A percentile compares a stretch with the other conserved stretches of the same genome.
phyloP scores from a whole-genome alignment of 345 rosid genomes.

The Brassica napus region Da-Ae NC_063452.1:56121001-56121500 shows the following conservation, averaged over 20 bases:
- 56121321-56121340: constrained; percentile 70
- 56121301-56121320: constrained; percentile 72
- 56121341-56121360: constrained; percentile 56
- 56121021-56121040: no score
- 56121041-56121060: background rate
- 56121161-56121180: constrained; percentile 25
- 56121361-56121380: constrained; percentile 90
- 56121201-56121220: background rate
- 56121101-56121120: constrained; percentile 3
- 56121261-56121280: constrained; percentile 60
- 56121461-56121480: constrained; percentile 10
- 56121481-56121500: constrained; percentile 69
- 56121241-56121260: constrained; percentile 44
- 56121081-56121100: background rate
- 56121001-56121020: no score
- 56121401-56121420: background rate
- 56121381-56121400: constrained; percentile 68
- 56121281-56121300: constrained; percentile 79
- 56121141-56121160: constrained; percentile 15
- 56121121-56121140: background rate
- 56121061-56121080: background rate
- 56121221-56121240: constrained; percentile 15
- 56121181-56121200: background rate
- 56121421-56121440: background rate
- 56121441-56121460: background rate